phyloP scores from a whole-genome alignment of 2,329 filamentous ascomycete species.

The Clonostachys rosea region DNA sequence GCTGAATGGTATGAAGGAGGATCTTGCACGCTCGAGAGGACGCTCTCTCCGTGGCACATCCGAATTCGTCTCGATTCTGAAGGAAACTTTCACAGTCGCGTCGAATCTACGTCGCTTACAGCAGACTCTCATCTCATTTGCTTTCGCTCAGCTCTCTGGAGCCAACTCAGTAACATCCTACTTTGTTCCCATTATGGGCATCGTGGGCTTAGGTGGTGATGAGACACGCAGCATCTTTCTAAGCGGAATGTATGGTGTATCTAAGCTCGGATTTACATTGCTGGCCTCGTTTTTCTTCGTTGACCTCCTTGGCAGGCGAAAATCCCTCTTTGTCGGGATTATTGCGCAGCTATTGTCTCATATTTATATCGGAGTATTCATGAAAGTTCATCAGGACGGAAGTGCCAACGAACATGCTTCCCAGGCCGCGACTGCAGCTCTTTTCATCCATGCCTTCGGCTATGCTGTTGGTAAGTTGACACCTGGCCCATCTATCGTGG shows the following conservation, averaged over 20 bases:
- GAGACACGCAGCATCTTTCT: slow-evolving; percentile 27
- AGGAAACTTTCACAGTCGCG: slow-evolving; percentile 26
- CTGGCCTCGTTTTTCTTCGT: slow-evolving; percentile 36
- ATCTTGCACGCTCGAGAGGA: not conserved
- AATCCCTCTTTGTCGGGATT: slow-evolving; percentile 26
- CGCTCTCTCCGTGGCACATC: too few relatives aligned
- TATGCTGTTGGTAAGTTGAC: slow-evolving; percentile 23
- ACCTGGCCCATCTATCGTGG: too few relatives aligned
- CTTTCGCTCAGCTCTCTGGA: slow-evolving; percentile 35
- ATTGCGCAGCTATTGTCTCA: slow-evolving; percentile 30
- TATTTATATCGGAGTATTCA: slow-evolving; percentile 31
- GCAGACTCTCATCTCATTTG: slow-evolving; percentile 27
- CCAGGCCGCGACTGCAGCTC: slow-evolving; percentile 31
- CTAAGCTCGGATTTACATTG: slow-evolving; percentile 34
- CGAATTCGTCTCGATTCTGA: slow-evolving; percentile 1
- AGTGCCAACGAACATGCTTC: slow-evolving; percentile 17
- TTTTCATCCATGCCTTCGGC: slow-evolving; percentile 39
- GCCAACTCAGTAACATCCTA: slow-evolving; percentile 37
- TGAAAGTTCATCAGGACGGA: slow-evolving; percentile 22
- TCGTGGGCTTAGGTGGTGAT: slow-evolving; percentile 23
- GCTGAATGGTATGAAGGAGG: slow-evolving; percentile 16
- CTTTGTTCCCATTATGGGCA: slow-evolving; percentile 31
- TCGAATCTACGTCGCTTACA: slow-evolving; percentile 32
- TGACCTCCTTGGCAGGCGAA: slow-evolving; percentile 32
- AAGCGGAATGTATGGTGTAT: slow-evolving; percentile 33